These are phyloP conservation scores for Rubia peregrina DNA, from an alignment of 305 asterid genomes.

Conservation along the genomic window DNA sequence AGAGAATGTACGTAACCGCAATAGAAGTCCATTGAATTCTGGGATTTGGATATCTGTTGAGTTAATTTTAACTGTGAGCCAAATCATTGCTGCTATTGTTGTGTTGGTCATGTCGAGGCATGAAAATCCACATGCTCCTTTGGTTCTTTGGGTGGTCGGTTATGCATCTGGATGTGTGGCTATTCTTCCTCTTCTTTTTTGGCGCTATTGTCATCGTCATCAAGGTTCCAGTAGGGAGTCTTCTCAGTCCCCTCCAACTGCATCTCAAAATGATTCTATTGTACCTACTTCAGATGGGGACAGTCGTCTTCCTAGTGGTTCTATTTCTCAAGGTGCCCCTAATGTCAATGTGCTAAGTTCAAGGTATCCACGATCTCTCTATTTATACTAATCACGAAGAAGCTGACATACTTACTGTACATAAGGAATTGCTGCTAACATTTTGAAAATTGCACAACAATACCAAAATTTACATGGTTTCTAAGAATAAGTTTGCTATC, in stretches of 20 bases:
- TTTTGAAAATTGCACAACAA: not conserved
- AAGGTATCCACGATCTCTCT: slow-evolving; percentile 39
- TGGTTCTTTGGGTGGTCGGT: slow-evolving; percentile 67
- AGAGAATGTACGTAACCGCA: slow-evolving; percentile 58
- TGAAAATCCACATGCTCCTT: slow-evolving; percentile 80
- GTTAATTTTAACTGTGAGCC: slow-evolving; percentile 65
- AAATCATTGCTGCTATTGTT: slow-evolving; percentile 65
- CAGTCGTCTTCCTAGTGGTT: slow-evolving; percentile 36
- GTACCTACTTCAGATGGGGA: slow-evolving; percentile 41
- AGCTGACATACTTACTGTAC: not conserved
- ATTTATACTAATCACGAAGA: not conserved
- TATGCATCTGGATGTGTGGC: slow-evolving; percentile 91
- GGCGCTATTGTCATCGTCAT: slow-evolving; percentile 75
- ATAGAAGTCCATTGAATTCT: slow-evolving; percentile 80
- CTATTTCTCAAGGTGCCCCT: slow-evolving; percentile 41
- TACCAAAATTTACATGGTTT: not conserved
- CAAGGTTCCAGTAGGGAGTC: slow-evolving; percentile 63
- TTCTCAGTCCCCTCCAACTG: slow-evolving; percentile 44
- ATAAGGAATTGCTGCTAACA: not conserved
- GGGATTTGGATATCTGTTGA: slow-evolving; percentile 80
- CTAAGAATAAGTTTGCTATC: not conserved
- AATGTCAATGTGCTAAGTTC: slow-evolving; percentile 39
- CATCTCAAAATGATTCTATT: slow-evolving; percentile 40
- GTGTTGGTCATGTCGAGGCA: slow-evolving; percentile 64
- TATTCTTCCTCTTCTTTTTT: slow-evolving; percentile 72